phyloP scores from a whole-genome alignment of 176 grass and related monocot genomes.

The Saccharum officinarum region DNA sequence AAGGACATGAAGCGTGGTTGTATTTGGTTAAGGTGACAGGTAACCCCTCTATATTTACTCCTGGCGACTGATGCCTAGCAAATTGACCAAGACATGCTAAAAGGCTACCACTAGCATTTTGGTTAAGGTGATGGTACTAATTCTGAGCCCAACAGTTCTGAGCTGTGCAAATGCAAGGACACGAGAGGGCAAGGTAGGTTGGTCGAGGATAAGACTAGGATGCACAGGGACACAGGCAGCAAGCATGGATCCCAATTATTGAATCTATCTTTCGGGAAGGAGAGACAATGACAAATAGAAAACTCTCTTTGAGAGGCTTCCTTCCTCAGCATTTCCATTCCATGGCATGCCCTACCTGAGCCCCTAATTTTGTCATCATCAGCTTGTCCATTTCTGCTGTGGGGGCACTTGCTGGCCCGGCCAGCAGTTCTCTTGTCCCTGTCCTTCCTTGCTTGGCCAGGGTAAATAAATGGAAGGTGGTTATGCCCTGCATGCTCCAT shows the following conservation, averaged over 20 bases:
- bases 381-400: constrained; percentile 1
- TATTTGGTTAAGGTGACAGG: background rate
- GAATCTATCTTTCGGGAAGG: background rate
- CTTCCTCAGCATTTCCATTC: background rate
- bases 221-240: background rate
- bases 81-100: background rate
- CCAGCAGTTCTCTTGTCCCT: constrained; percentile 11
- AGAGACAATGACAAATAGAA: constrained; percentile 24
- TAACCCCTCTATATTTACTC: no score
- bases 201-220: constrained; percentile 20
- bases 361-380: background rate
- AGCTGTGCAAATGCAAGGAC: background rate
- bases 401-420: background rate
- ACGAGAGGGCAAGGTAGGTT: constrained; percentile 7
- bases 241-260: constrained; percentile 5
- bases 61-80: background rate
- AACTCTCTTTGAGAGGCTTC: background rate
- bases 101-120: background rate
- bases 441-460: background rate
- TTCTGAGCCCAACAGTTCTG: background rate
- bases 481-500: background rate
- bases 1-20: background rate
- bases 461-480: background rate
- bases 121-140: background rate
- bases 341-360: background rate